Evolutionary conservation across 345 rosid genomes (phyloP), one percentile per base, ranked within the genome.

Genomic region (Camelina sativa): DNA sequence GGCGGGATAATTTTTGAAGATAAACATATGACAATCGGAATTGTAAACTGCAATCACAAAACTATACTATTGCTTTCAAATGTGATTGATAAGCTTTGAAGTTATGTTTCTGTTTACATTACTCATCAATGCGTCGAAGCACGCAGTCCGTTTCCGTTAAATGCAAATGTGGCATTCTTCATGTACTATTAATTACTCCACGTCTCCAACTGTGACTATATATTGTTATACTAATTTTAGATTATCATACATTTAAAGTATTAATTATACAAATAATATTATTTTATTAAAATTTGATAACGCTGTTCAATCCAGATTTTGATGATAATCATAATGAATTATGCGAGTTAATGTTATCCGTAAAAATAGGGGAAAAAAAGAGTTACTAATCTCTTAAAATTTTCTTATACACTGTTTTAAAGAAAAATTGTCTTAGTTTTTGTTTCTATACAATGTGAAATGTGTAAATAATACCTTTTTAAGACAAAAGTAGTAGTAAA

Each of bases 1-100:
- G 59, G 77, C 52, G 66, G 72, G 72, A 65, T 47, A 30, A 47
- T 65, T 44, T 48, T 56, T 57, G 48, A 65, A 73, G 59, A 50
- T 50, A 71, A 71, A 51, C 61, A 50, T 38, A 17, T 16, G 20
- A 17, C 43, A 28, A 56, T 20, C 20, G 32, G 23, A 19, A 44
- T 30, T 28, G 5, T 28, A 28, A 28, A 28, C 30, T 28, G 30
- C 30, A 28, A 4, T 28, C 30, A 28, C 30, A 28, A 40, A 52
- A n/a, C 3, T 5, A 6, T 56, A 16, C 0, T 13, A 19, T 4
- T 38, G 37, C 11, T 28, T 69, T 44, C 2, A 17, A 41, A 30
- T 17, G 34, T 44, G 34, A 32, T 32, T 44, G 20, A 19, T 34
- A 55, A 56, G 73, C 43, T 34, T 23, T 57, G 11, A 70, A 32